Base-by-base conservation (phyloP, 306 rosid species). In the Gastrolobium bilobum region DNA sequence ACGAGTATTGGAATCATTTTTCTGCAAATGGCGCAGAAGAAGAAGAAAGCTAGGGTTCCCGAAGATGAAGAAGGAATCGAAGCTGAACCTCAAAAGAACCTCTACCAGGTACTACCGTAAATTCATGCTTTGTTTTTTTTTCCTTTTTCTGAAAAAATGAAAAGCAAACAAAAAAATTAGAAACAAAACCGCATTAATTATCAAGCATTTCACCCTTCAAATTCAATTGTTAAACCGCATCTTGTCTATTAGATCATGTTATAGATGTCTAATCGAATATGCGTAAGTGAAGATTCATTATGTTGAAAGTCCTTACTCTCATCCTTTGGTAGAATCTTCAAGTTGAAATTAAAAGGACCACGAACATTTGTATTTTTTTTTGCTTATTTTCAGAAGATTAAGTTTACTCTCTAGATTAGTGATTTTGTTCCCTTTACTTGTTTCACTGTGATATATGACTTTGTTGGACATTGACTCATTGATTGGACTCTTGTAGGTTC, bases 41-140 rank as follows among this genome's bases (percentile, higher is more conserved):
- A 82, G 82, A 88, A 78, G 76, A 86, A 78, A 85, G 38, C 89
- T 86, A 87, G 93, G 88, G 87, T 79, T 90, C 79, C 91, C 3
- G 89, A 86, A 2, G 90, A 89, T 29, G 90, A 81, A 46, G 79
- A 79, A 34, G 64, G 53, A 76, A 82, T 30, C 4, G 64, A 82
- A 7, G 54, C 44, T 53, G 66, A 68, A 4, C 79, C 39, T 51
- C 79, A 46, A 68, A 40, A 33, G 69, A 85, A 72, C 63, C 93
- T 92, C 66, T 90, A 92, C 82, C 81, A 92, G 91, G 97, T 90
- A 80, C 33, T 90, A 80, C 33, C 54, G n/a, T 38, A 11, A 39
- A 26, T 51, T 52, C 7, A 15, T 33, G 20, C 4, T 59, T 3
- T 35, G 5, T 30, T 3, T 35, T 13, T 3, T 2, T 14, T 7